A percentile compares a stretch with the other conserved stretches of the same genome.
Evolutionary conservation across 2,329 filamentous ascomycete species (phyloP).

Genomic region (Calonectria honghensis): DNA sequence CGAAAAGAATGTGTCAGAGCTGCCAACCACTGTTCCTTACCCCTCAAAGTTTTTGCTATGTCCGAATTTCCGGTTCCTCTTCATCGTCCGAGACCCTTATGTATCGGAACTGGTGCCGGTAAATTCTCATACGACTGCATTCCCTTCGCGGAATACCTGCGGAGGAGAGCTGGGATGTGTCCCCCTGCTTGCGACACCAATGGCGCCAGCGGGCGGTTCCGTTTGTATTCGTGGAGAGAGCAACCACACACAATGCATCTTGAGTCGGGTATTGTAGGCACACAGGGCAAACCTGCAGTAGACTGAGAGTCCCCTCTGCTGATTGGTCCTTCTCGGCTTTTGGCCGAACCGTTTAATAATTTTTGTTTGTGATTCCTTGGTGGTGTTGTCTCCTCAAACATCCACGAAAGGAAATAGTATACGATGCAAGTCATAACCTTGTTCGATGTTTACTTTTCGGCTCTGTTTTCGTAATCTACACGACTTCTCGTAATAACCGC

Average conservation of each 20-base stretch:
- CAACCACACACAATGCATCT: conserved; percentile 16
- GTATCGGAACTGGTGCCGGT: conserved; percentile 13
- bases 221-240: conserved; percentile 17
- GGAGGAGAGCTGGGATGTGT: conserved; percentile 8
- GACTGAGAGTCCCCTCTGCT: background rate
- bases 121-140: conserved; percentile 47
- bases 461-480: background rate
- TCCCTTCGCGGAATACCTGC: conserved; percentile 4
- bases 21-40: background rate
- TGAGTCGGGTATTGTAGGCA: background rate
- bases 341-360: background rate
- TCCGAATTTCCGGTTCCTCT: conserved; percentile 7
- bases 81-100: conserved; percentile 18
- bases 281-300: background rate
- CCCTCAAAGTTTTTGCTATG: background rate
- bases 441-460: background rate
- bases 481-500: background rate
- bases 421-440: background rate
- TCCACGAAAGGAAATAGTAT: background rate
- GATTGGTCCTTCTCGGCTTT: background rate
- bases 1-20: conserved; percentile 15
- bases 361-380: conserved; percentile 12
- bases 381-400: background rate
- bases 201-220: conserved; percentile 34
- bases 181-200: conserved; percentile 9